Evolutionary conservation across 805 yeast species (phyloP), one percentile per base, ranked within the genome.

Genomic region (Candida sonorensis): DNA sequence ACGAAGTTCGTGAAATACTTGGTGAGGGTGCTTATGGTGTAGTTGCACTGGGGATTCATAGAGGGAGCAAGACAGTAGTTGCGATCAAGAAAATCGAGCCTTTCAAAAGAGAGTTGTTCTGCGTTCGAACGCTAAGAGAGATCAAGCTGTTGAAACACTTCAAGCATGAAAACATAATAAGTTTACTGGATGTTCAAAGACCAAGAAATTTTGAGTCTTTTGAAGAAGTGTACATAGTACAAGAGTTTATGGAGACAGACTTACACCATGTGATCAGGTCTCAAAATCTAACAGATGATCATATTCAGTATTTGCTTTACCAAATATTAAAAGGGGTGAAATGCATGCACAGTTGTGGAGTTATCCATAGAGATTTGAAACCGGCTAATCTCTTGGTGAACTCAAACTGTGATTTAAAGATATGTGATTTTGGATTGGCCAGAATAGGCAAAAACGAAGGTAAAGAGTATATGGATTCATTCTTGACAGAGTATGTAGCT

Each of bases 1-100:
- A 75, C 50, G 72, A 72, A 38, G 68, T 81, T 7, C 60, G 63
- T 13, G 75, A 72, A 36, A 61, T 79, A 4, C 60, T 83, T 5
- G 94, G 94, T 4, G 84, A 80, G 52, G 94, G 94, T 1, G 87
- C 92, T 0, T 83, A 83, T 44, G 92, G 94, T 0, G 69, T 81
- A 3, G 94, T 83, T 5, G 80, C 82, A 29, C 67, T 76, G 4
- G 92, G 87, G 0, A 53, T 66, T 9, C 85, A 80, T 44, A 65
- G 64, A 37, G 77, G 80, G 10, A 65, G 82, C 1, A 41, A 48
- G 0, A 67, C 71, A 13, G 66, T 71, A 1, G 92, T 83, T 3
- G 94, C 94, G 1, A 81, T 83, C 37, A 83, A 83, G 54, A 81
- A 77, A 51, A 76, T 83, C 7, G 75, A 75, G 36, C 88, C 92